Evolutionary conservation across 345 rosid genomes (phyloP).

Genomic region (Anacardium occidentale): DNA sequence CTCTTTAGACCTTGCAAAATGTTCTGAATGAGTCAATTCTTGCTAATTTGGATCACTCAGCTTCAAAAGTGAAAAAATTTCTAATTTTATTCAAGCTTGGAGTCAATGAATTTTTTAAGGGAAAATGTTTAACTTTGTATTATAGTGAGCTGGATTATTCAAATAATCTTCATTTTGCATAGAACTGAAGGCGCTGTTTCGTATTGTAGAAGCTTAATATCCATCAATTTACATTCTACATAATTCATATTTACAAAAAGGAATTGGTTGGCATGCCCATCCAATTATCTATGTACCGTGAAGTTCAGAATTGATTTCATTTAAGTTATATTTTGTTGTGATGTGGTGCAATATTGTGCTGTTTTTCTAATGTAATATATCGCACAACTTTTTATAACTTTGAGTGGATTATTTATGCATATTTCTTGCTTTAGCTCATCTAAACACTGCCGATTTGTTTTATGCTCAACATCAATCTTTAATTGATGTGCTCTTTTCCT

Average conservation of each 20-base stretch:
- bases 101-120: too few relatives aligned
- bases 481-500: slow-evolving; percentile 1
- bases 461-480: background rate
- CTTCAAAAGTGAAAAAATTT: background rate
- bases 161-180: too few relatives aligned
- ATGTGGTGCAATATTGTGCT: background rate
- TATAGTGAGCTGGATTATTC: too few relatives aligned
- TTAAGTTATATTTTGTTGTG: background rate
- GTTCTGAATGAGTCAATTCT: background rate
- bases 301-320: background rate
- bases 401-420: too few relatives aligned
- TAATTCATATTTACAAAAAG: background rate
- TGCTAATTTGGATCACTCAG: slow-evolving; percentile 6
- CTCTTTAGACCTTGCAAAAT: background rate
- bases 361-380: too few relatives aligned
- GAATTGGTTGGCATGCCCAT: background rate
- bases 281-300: background rate
- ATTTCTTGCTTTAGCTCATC: background rate
- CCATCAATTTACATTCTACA: too few relatives aligned
- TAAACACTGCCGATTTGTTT: background rate
- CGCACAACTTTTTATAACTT: background rate
- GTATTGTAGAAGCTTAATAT: too few relatives aligned
- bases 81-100: background rate
- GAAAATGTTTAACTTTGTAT: too few relatives aligned
- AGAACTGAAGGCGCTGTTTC: too few relatives aligned